phyloP scores from a whole-genome alignment of 2,329 filamentous ascomycete genomes.

The Aphanoascus verrucosus region DNA sequence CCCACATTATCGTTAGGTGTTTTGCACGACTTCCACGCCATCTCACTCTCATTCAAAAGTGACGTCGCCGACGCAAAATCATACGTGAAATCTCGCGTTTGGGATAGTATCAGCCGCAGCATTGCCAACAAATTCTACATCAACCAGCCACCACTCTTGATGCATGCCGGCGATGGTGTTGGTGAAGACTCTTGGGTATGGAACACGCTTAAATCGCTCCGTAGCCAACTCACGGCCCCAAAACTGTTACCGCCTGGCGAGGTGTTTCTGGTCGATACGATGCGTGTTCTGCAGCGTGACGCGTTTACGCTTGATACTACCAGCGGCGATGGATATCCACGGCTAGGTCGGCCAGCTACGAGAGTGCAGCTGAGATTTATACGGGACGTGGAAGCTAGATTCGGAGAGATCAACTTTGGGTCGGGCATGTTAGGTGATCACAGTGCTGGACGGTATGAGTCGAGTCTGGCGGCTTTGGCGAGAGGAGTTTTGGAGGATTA shows the following conservation, averaged over 20 bases:
- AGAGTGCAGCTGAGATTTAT: slow-evolving; percentile 61
- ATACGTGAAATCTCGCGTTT: slow-evolving; percentile 56
- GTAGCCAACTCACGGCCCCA: slow-evolving; percentile 55
- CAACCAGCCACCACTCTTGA: slow-evolving; percentile 34
- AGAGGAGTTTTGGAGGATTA: slow-evolving; percentile 36
- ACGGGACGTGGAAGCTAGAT: slow-evolving; percentile 57
- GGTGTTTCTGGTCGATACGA: slow-evolving; percentile 61
- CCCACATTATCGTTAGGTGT: slow-evolving; percentile 63
- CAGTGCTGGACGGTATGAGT: slow-evolving; percentile 63
- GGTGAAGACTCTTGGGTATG: slow-evolving; percentile 61
- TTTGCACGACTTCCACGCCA: slow-evolving; percentile 62
- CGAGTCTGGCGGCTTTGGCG: slow-evolving; percentile 52
- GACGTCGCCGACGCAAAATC: slow-evolving; percentile 57
- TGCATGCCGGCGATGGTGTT: slow-evolving; percentile 40
- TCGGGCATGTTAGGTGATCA: slow-evolving; percentile 67
- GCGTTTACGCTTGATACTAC: slow-evolving; percentile 43
- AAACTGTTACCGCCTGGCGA: slow-evolving; percentile 68
- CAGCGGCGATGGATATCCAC: slow-evolving; percentile 32
- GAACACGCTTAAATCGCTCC: slow-evolving; percentile 54
- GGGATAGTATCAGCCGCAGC: slow-evolving; percentile 53
- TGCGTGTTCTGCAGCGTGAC: slow-evolving; percentile 55
- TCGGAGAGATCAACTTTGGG: slow-evolving; percentile 60
- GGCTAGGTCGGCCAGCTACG: slow-evolving; percentile 54
- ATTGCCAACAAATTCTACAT: slow-evolving; percentile 53
- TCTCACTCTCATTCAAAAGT: slow-evolving; percentile 61